phyloP scores from a whole-genome alignment of 306 rosid genomes.

The Medicago ruthenica region DNA sequence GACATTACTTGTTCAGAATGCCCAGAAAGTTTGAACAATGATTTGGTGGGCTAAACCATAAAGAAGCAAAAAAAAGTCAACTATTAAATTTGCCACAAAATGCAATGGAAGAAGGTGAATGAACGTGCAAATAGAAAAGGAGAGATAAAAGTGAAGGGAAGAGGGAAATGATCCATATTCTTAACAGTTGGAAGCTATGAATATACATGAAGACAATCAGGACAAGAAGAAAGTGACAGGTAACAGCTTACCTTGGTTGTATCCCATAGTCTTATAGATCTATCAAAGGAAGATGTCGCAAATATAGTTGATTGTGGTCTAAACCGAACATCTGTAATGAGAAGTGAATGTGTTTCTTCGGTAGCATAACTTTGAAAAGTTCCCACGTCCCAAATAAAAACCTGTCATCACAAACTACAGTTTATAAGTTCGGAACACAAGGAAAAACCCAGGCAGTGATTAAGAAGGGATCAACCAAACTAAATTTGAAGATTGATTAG shows the following conservation, averaged over 20 bases:
- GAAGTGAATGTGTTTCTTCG: slow-evolving; percentile 55
- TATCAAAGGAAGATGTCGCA: slow-evolving; percentile 77
- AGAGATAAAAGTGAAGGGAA: slow-evolving; percentile 16
- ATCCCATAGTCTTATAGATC: slow-evolving; percentile 70
- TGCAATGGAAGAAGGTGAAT: slow-evolving; percentile 11
- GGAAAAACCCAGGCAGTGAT: slow-evolving; percentile 29
- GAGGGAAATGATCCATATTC: slow-evolving; percentile 25
- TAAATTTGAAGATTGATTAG: slow-evolving; percentile 21
- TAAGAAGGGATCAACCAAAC: slow-evolving; percentile 35
- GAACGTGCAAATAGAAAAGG: neutral
- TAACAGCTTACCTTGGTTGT: slow-evolving; percentile 57
- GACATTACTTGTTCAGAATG: slow-evolving; percentile 68
- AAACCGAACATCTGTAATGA: slow-evolving; percentile 72
- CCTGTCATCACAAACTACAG: slow-evolving; percentile 48
- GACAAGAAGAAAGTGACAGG: slow-evolving; percentile 32
- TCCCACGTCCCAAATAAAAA: slow-evolving; percentile 68
- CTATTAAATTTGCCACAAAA: slow-evolving; percentile 26
- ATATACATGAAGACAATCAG: slow-evolving; percentile 21
- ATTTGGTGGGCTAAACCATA: slow-evolving; percentile 50
- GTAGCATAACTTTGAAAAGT: slow-evolving; percentile 46
- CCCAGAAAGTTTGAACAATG: slow-evolving; percentile 47
- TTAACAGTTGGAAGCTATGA: slow-evolving; percentile 10
- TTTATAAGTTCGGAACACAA: slow-evolving; percentile 38
- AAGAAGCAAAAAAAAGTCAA: slow-evolving; percentile 23
- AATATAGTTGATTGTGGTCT: slow-evolving; percentile 56